A percentile compares a stretch with the other conserved stretches of the same genome.
Evolutionary conservation across 306 rosid species (phyloP).

Genomic region (Medicago ruthenica): DNA sequence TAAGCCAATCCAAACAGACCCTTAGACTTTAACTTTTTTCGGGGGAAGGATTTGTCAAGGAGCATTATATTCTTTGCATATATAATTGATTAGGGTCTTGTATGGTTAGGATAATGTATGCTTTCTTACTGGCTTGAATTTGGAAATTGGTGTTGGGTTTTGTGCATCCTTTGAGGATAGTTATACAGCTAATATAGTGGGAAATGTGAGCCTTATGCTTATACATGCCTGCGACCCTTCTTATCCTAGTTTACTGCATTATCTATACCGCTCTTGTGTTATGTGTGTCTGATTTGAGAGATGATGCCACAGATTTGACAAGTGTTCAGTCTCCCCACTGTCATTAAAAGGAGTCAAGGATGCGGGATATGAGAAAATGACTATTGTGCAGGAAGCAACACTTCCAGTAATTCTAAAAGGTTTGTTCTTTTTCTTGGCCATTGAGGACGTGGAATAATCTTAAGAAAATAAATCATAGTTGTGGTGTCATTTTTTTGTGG

Average conservation of each 20-base stretch:
- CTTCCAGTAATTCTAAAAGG: slow-evolving; percentile 91
- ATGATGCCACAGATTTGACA: slow-evolving; percentile 72
- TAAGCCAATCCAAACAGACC: too few relatives aligned
- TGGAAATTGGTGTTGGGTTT: slow-evolving; percentile 27
- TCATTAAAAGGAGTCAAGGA: slow-evolving; percentile 90
- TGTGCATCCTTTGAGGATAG: not conserved
- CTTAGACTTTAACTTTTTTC: not conserved
- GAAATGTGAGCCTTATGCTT: slow-evolving; percentile 41
- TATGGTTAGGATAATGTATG: slow-evolving; percentile 24
- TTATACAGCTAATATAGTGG: too few relatives aligned
- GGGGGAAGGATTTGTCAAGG: not conserved
- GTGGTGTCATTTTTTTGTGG: not conserved
- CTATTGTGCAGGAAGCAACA: slow-evolving; percentile 94
- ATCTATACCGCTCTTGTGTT: slow-evolving; percentile 1
- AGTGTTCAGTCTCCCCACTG: slow-evolving; percentile 71
- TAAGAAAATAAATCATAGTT: too few relatives aligned
- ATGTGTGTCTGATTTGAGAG: slow-evolving; percentile 38
- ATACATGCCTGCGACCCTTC: not conserved
- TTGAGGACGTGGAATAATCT: slow-evolving; percentile 7
- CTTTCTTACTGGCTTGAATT: slow-evolving; percentile 29
- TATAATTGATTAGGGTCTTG: slow-evolving; percentile 14
- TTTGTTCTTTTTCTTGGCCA: slow-evolving; percentile 43
- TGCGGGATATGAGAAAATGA: slow-evolving; percentile 95
- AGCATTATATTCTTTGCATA: slow-evolving; percentile 3
- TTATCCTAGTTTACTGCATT: slow-evolving; percentile 8